These are phyloP conservation scores for Daldinia vernicosa DNA, from an alignment of 495 filamentous ascomycete species.

Conservation along the genomic window DNA sequence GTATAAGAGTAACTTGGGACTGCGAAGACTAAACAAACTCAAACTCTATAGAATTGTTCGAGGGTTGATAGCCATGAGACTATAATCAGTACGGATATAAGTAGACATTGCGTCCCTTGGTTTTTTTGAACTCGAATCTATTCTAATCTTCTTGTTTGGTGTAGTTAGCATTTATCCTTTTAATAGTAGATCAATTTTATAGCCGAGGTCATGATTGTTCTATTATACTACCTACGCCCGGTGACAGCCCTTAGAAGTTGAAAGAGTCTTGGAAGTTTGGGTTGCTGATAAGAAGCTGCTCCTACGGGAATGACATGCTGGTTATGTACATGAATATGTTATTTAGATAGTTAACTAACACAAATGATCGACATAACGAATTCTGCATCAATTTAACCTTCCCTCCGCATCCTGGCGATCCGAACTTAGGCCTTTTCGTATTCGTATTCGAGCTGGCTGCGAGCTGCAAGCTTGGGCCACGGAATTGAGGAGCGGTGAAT, in stretches of 20 bases:
- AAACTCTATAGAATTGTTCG: neutral
- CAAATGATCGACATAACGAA: conserved; percentile 15
- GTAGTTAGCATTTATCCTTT: too few species aligned
- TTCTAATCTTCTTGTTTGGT: too few species aligned
- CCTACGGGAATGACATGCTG: neutral
- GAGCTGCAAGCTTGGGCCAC: conserved; percentile 27
- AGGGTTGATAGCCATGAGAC: neutral
- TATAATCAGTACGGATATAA: too few species aligned
- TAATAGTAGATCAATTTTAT: too few species aligned
- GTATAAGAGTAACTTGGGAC: neutral
- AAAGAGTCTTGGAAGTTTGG: too few species aligned
- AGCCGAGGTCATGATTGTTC: too few species aligned
- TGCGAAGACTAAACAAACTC: neutral
- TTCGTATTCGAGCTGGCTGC: conserved; percentile 30
- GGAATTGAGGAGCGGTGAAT: conserved; percentile 36
- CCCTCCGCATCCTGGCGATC: conserved; percentile 9
- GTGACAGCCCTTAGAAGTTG: too few species aligned
- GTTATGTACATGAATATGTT: neutral
- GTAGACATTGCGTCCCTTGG: too few species aligned
- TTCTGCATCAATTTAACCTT: conserved; percentile 17
- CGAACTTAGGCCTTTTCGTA: conserved; percentile 33
- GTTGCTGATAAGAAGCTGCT: too few species aligned
- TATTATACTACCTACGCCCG: too few species aligned
- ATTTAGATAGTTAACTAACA: neutral
- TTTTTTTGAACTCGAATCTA: too few species aligned